Percentiles rank a stretch among this genome's conserved stretches.
Evolutionary conservation across 805 yeast species (phyloP).

Genomic region (Wickerhamiella hasegawae): DNA sequence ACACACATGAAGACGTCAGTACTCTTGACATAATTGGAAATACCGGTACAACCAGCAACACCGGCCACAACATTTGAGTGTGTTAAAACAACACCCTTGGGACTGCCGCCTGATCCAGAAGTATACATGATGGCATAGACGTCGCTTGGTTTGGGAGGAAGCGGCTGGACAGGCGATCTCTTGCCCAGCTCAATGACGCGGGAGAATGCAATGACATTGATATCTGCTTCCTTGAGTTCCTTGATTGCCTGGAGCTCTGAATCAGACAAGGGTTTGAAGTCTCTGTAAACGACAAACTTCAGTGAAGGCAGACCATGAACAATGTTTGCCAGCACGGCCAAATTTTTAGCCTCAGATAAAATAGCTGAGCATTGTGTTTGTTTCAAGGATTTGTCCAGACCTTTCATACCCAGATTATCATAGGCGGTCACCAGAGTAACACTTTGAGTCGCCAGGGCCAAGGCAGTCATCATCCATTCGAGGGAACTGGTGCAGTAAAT

Average conservation of each 20-base stretch:
- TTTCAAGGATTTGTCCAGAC: slow-evolving; percentile 62
- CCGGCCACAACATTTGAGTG: slow-evolving; percentile 67
- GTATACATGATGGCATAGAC: slow-evolving; percentile 71
- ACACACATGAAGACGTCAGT: slow-evolving; percentile 70
- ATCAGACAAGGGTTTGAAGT: slow-evolving; percentile 33
- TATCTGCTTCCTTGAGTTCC: slow-evolving; percentile 36
- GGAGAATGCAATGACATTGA: slow-evolving; percentile 45
- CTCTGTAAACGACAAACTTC: slow-evolving; percentile 57
- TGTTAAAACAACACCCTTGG: slow-evolving; percentile 65
- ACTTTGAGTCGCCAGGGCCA: slow-evolving; percentile 61
- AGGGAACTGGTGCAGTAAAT: slow-evolving; percentile 82
- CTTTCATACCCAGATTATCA: slow-evolving; percentile 19
- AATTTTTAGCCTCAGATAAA: slow-evolving; percentile 67
- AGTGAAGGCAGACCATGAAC: slow-evolving; percentile 41
- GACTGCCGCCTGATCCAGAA: slow-evolving; percentile 73
- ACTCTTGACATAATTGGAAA: slow-evolving; percentile 34
- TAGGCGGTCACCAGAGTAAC: slow-evolving; percentile 91
- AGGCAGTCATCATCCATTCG: slow-evolving; percentile 77
- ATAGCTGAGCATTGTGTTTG: slow-evolving; percentile 69
- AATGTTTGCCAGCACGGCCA: slow-evolving; percentile 54
- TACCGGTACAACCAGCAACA: slow-evolving; percentile 60
- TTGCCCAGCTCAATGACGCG: slow-evolving; percentile 54
- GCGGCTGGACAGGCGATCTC: slow-evolving; percentile 26
- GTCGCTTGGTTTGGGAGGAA: slow-evolving; percentile 40
- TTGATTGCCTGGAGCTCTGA: slow-evolving; percentile 38